Evolutionary conservation across 257 asterid genomes (phyloP), one percentile per base, ranked within the genome.

Genomic region (Rubia yunnanensis): DNA sequence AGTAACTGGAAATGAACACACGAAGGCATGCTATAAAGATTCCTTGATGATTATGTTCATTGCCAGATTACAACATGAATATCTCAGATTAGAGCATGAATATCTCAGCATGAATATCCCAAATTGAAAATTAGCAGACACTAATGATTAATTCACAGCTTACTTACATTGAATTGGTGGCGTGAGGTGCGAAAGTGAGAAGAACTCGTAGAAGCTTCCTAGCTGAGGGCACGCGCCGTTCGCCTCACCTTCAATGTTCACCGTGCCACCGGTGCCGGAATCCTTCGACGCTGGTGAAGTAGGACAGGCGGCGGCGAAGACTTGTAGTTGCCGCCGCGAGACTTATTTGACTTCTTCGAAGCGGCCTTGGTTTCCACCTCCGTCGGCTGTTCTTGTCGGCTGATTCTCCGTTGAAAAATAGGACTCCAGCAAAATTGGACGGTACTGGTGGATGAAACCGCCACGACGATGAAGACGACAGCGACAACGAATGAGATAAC

Each of bases 141-240:
- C 18, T 44, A 14, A 17, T 44, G 20, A 44, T 44, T 5, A n/a
- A 54, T 38, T 41, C 18, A 63, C 46, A 62, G 60, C 77, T 67
- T 80, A 88, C 77, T 70, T 83, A 92, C 99, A 85, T 69, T 92
- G 99, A 70, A 92, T 78, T 65, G 99, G 99, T 60, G 99, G 96
- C 63, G 90, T 86, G 80, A 89, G 95, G 80, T 92, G 96, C 53
- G 96, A 87, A 49, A 92, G 95, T 15, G 99, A 92, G 60, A 92
- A 92, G 83, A 92, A 92, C 77, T 92, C 96, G 76, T 92, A 92
- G 80, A 92, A 92, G 86, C 87, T 85, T 60, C 95, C 96, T 44
- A 92, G 74, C 80, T 84, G 86, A 53, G 96, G 97, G 38, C 86
- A 84, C 64, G 96, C 77, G 75, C 86, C 81, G 59, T 77, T 86